Conservation (phyloP, 768 basidiomycete genomes). For the Lentinus brumalis region DNA sequence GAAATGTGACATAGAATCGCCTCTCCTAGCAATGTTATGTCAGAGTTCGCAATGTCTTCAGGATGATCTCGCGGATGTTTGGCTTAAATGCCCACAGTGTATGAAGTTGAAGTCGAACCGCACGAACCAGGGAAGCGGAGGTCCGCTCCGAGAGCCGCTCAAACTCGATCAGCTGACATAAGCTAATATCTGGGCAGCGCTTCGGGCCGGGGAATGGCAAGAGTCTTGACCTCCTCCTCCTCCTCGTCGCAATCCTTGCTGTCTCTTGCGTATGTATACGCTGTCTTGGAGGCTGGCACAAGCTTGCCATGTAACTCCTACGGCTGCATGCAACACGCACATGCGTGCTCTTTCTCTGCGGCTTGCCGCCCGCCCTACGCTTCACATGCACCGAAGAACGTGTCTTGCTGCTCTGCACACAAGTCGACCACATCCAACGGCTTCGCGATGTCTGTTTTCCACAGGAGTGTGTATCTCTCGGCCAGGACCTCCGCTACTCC, state of each 20-base stretch:
- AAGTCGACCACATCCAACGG: background rate
- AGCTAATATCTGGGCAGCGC: no score
- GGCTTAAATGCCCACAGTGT: no score
- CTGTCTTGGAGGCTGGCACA: slow-evolving; percentile 11
- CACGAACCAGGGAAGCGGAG: no score
- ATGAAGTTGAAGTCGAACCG: no score
- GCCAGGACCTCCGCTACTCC: background rate
- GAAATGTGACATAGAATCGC: no score
- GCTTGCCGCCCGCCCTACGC: background rate
- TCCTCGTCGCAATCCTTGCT: background rate
- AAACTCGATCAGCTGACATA: background rate
- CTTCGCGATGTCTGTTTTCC: background rate
- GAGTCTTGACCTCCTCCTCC: background rate
- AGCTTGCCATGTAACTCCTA: slow-evolving; percentile 22
- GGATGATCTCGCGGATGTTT: no score
- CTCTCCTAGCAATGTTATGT: no score
- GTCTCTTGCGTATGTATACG: slow-evolving; percentile 23
- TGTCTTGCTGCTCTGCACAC: slow-evolving; percentile 7
- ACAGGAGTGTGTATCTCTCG: background rate
- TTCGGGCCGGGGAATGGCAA: no score
- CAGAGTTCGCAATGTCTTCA: no score
- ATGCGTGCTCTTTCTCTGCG: background rate
- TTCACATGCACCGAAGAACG: slow-evolving; percentile 18
- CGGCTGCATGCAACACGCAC: background rate
- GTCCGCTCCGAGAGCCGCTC: background rate